Conservation (phyloP, 441 rosid species). For the Mallotus japonicus region DNA sequence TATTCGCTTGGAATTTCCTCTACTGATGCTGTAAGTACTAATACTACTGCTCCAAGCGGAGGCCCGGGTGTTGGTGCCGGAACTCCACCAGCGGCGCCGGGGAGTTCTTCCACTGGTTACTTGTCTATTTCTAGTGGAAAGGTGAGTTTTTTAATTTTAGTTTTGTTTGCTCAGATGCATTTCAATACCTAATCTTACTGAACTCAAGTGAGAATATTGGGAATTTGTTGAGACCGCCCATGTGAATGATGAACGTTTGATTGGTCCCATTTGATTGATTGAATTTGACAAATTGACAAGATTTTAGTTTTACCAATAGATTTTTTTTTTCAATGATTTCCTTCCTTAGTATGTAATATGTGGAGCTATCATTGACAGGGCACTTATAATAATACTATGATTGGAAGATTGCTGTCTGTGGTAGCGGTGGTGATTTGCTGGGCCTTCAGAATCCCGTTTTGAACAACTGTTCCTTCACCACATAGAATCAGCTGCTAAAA, state of each 20-base stretch:
- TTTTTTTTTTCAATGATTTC: too few relatives aligned
- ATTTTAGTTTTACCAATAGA: too few relatives aligned
- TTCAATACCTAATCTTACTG: too few relatives aligned
- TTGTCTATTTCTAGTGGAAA: constrained; percentile 61
- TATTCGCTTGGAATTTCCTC: constrained; percentile 52
- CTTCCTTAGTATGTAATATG: not conserved
- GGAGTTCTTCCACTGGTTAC: constrained; percentile 60
- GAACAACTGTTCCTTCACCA: not conserved
- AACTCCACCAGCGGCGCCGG: constrained; percentile 29
- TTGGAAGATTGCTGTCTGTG: constrained; percentile 1
- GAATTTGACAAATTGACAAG: not conserved
- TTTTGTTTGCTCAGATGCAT: not conserved
- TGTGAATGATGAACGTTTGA: too few relatives aligned
- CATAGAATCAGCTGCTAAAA: constrained; percentile 12
- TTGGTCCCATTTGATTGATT: not conserved
- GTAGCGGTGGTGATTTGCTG: constrained; percentile 15
- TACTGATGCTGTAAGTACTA: constrained; percentile 24
- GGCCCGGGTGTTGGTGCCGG: constrained; percentile 14
- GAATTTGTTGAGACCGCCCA: too few relatives aligned
- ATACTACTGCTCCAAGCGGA: constrained; percentile 5
- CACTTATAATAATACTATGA: not conserved
- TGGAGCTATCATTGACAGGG: constrained; percentile 24
- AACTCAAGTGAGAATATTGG: too few relatives aligned
- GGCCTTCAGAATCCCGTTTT: not conserved
- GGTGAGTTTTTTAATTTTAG: constrained; percentile 32